Base-by-base conservation (phyloP, 2,329 filamentous ascomycete genomes). In the Stromatinia cepivora region DNA sequence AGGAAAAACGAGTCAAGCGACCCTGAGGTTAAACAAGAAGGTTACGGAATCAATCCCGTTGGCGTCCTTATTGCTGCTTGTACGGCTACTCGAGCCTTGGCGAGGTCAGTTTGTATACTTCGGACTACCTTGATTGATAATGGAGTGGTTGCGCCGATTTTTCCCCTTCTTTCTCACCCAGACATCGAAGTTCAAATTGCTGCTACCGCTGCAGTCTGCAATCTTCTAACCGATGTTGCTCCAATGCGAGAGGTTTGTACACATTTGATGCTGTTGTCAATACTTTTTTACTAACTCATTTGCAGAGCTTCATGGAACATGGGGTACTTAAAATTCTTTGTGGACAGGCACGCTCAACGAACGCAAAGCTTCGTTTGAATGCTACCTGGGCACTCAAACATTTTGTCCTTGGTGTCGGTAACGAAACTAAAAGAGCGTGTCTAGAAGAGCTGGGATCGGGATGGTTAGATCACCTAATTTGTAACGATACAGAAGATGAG, bases 331-430 rank as follows among this genome's bases (percentile, higher is more conserved):
- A 88, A 71, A 86, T 91, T 0, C 83, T 98, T 1, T 97, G 93
- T 76, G 87, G 92, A 74, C 92, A 97, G 78, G 93, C 94, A 1
- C 92, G 92, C 78, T 95, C 92, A 0, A 85, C 86, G 59, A 92
- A 94, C 76, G 86, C 91, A n/a, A 87, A 89, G 59, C 83, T 98
- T 66, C 88, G 93, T 34, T 84, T 96, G 36, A 93, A 95, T 75
- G 93, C 94, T 31, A 81, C 99, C 1, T 99, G 95, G 94, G 93
- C 93, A 8, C 82, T 99, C 70, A 98, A 98, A 78, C 93, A 98
- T 80, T 85, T 97, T 63, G 90, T 97, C 3, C 86, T 91, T 72
- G 89, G 88, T 31, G 87, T 91, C 8, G 85, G 86, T 25, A 88
- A 90, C 57, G 86, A 90, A 17, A 82, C 92, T 73, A 97, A 95